Evolutionary conservation across 306 rosid species (phyloP), one percentile per base, ranked within the genome.

Genomic region (Vigna trinervia): DNA sequence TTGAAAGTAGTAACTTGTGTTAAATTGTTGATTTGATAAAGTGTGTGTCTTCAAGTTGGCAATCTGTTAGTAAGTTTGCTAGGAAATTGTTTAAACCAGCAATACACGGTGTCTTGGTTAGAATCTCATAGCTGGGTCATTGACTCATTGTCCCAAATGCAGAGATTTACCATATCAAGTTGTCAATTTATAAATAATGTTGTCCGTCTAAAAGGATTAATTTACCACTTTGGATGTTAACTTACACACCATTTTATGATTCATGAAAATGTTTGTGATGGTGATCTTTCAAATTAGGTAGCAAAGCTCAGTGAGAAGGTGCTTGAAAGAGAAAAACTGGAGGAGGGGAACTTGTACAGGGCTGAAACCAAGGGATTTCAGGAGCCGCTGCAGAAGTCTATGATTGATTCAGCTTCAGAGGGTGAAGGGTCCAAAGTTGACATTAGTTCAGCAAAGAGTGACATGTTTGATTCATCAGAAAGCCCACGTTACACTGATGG

Each of bases 391-490:
- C 76, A 78, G 13, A 84, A 72, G 66, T 78, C 79, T 10, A 47
- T 58, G 10, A 28, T 73, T 45, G 91, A 86, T 26, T 67, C 86
- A 10, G 38, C 70, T 20, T 84, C 86, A 5, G 89, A 85, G 22
- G 84, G 79, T 32, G 91, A 85, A 84, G 85, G 62, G 1, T 88
- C 91, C 56, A 88, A 87, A 70, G 82, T 71, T 48, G 91, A 87
- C 43, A 79, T 70, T 13, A 66, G 89, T 74, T 88, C 91, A 32
- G 89, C 71, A 45, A 90, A 62, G 83, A 89, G 96, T 79, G 93
- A 91, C 38, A 82, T 89, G 14, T 85, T 87, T 38, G 93, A 91
- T 79, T 83, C 91, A 12, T 83, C 91, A 11, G 96, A 82, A 17
- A 91, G 92, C 71, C 81, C 90, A 47, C 85, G 83, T 78, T 59